Base-by-base conservation (phyloP, 176 grass and related monocot genomes). In the Leersia perrieri region DNA sequence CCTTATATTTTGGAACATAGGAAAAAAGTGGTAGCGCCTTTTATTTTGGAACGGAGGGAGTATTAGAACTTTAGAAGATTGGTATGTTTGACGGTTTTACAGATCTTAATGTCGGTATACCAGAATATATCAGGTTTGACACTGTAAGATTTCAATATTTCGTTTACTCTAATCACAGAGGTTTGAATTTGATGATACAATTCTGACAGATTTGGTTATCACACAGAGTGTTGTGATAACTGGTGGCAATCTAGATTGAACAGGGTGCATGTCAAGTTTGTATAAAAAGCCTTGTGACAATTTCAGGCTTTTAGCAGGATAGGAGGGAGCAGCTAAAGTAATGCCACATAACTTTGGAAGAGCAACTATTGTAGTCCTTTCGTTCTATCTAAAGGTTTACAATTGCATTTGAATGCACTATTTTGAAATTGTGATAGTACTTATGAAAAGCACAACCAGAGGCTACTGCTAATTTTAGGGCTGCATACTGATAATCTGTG, bases 51-150 rank as follows among this genome's bases (percentile, higher is more conserved):
- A n/a, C n/a, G n/a, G n/a, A n/a, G n/a, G n/a, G n/a, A n/a, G n/a
- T n/a, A n/a, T n/a, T n/a, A n/a, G n/a, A n/a, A n/a, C n/a, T n/a
- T 83, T 74, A 14, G 36, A 30, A 87, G 22, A 87, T 16, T 35
- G 62, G 36, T 22, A 9, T 75, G 38, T 26, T 60, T 47, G 23
- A 31, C 53, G 60, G 3, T 44, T 51, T 68, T 35, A 1, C 38
- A 35, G 73, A 65, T 29, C 2, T 3, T 26, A 15, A 73, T 57
- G 8, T 51, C 20, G 6, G 7, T 29, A 73, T 61, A 18, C 28
- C 5, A 26, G 28, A 87, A 60, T 53, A 16, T 16, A 62, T 70
- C 40, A 53, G 18, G 3, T 63, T 78, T 72, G 5, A n/a, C 2
- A 5, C 51, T 58, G 16, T 33, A 7, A 66, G 18, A 7, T 70